These are phyloP conservation scores for Thoreauomyces humboldtii DNA, from an alignment of 192 early-diverging fungal genomes.

Conservation along the genomic window DNA sequence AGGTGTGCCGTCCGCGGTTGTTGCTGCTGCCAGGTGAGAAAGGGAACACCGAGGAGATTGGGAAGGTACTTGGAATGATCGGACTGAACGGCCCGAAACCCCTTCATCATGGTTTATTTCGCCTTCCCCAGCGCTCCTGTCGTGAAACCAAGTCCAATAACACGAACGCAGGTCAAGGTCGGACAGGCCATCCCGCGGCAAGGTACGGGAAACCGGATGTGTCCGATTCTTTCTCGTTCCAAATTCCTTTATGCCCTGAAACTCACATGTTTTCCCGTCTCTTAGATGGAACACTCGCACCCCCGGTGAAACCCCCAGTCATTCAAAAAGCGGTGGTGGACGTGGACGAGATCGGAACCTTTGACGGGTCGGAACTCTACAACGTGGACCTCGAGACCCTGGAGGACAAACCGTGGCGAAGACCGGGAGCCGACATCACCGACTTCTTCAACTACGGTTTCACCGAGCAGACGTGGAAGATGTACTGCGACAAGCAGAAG, in stretches of 20 bases:
- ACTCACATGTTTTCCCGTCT: too few relatives aligned
- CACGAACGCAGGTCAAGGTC: conserved; percentile 1
- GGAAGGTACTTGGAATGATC: neutral
- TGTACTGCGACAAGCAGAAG: conserved; percentile 93
- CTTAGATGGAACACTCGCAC: conserved; percentile 26
- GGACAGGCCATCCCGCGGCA: conserved; percentile 9
- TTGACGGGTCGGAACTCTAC: conserved; percentile 78
- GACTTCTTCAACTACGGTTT: conserved; percentile 99
- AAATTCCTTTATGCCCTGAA: too few relatives aligned
- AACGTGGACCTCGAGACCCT: conserved; percentile 88
- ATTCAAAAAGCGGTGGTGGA: conserved; percentile 44
- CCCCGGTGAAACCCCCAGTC: conserved; percentile 9
- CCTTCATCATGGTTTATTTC: neutral
- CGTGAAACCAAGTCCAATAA: conserved; percentile 15
- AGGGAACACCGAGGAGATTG: neutral
- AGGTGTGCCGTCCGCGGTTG: neutral
- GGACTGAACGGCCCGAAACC: conserved; percentile 1
- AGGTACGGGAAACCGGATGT: too few relatives aligned
- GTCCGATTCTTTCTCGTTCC: too few relatives aligned
- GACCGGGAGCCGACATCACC: conserved; percentile 84
- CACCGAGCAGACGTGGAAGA: conserved; percentile 92
- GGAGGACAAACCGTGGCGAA: conserved; percentile 97
- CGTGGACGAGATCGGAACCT: conserved; percentile 70
- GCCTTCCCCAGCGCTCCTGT: neutral
- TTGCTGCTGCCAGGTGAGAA: neutral